A percentile compares a stretch with the other conserved stretches of the same genome.
phyloP scores from a whole-genome alignment of 2,329 filamentous ascomycete species.

The Coniochaeta sp. region DNA sequence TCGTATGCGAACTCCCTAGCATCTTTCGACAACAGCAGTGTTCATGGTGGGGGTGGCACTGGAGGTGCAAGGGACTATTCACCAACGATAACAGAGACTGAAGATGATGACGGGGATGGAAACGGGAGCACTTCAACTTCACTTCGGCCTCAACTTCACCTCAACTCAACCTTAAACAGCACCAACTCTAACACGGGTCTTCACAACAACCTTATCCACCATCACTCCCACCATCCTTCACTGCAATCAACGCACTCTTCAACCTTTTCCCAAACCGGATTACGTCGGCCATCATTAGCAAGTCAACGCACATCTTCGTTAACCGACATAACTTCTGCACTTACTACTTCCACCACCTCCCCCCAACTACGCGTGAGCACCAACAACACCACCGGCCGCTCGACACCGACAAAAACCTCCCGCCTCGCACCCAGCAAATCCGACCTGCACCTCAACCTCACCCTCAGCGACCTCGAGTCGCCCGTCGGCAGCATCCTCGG shows the following conservation, averaged over 20 bases:
- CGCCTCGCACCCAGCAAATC: conserved; percentile 35
- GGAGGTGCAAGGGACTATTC: conserved; percentile 44
- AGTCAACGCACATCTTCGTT: conserved; percentile 33
- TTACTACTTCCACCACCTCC: conserved; percentile 15
- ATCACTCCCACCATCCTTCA: conserved; percentile 18
- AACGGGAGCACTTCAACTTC: conserved; percentile 10
- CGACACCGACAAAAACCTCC: conserved; percentile 20
- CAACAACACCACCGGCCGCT: conserved; percentile 25
- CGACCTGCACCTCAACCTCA: conserved; percentile 35
- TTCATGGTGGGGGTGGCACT: neutral
- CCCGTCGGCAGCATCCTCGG: conserved; percentile 22
- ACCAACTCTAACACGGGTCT: no score
- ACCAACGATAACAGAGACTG: conserved; percentile 47
- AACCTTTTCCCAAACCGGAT: conserved; percentile 18
- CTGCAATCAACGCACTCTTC: conserved; percentile 16
- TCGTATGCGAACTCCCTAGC: conserved; percentile 51
- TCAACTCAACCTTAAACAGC: conserved; percentile 9
- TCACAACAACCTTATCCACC: conserved; percentile 10
- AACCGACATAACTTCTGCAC: conserved; percentile 21
- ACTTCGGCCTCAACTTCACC: conserved; percentile 7
- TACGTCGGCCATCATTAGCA: conserved; percentile 29
- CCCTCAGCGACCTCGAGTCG: conserved; percentile 23
- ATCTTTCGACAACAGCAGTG: conserved; percentile 31
- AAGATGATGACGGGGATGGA: conserved; percentile 30
- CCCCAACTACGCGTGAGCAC: conserved; percentile 31